A percentile compares a stretch with the other conserved stretches of the same genome.
Evolutionary conservation across 1,139 yeast genomes (phyloP).

Genomic region (Nadsonia commutata): DNA sequence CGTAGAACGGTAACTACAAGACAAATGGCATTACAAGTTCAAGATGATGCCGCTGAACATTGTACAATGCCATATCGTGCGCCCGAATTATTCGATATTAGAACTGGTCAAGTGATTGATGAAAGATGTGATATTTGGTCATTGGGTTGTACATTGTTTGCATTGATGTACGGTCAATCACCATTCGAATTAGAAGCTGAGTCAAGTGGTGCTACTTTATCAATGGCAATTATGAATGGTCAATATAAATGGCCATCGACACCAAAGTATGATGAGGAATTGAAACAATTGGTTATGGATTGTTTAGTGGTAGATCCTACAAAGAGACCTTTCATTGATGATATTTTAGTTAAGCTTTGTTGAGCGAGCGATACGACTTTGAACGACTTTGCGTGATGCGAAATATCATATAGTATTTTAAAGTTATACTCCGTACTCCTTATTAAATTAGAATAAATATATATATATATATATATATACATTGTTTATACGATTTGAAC

Average conservation of each 20-base stretch:
- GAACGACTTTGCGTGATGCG: too few relatives aligned
- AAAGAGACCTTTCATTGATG: conserved; percentile 48
- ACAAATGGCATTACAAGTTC: conserved; percentile 59
- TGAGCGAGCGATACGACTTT: too few relatives aligned
- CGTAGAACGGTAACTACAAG: conserved; percentile 39
- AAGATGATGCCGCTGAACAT: conserved; percentile 73
- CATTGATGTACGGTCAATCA: conserved; percentile 61
- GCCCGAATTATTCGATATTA: conserved; percentile 75
- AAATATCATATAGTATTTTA: too few relatives aligned
- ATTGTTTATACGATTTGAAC: too few relatives aligned
- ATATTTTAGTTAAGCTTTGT: conserved; percentile 30
- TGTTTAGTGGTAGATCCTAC: conserved; percentile 51
- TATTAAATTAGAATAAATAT: not conserved
- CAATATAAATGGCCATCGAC: conserved; percentile 47
- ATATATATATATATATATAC: too few relatives aligned
- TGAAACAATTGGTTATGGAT: conserved; percentile 38
- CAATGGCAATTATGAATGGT: conserved; percentile 62
- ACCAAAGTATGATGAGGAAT: conserved; percentile 38
- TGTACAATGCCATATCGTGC: conserved; percentile 83
- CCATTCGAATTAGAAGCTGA: conserved; percentile 81
- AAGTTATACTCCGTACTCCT: too few relatives aligned
- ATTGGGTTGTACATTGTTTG: conserved; percentile 68
- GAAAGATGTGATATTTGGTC: conserved; percentile 86
- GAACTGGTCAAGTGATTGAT: conserved; percentile 44
- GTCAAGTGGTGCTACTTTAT: conserved; percentile 69